Conservation (phyloP, 306 rosid species). For the Chamaecrista fasciculata region DNA sequence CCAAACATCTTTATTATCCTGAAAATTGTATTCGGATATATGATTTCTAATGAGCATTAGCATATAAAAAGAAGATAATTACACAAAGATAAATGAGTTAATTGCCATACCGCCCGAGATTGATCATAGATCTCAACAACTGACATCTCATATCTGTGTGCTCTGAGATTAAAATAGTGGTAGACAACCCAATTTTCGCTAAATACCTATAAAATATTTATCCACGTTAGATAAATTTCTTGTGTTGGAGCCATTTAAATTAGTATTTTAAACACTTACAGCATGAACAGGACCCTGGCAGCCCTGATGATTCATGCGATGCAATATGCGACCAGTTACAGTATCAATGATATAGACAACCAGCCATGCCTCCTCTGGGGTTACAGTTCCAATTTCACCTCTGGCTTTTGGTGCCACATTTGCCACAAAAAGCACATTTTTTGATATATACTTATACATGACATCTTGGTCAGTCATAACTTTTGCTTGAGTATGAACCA, state of each 20-base stretch:
- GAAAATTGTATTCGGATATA: slow-evolving; percentile 33
- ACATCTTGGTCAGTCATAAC: slow-evolving; percentile 80
- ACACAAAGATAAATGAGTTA: slow-evolving; percentile 29
- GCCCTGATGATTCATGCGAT: slow-evolving; percentile 87
- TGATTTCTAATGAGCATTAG: slow-evolving; percentile 23
- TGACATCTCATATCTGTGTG: slow-evolving; percentile 97
- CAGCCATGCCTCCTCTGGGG: slow-evolving; percentile 89
- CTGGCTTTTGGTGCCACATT: slow-evolving; percentile 87
- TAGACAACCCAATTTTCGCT: slow-evolving; percentile 99
- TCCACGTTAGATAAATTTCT: slow-evolving; percentile 24
- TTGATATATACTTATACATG: slow-evolving; percentile 83
- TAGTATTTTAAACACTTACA: slow-evolving; percentile 52
- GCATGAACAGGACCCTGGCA: slow-evolving; percentile 96
- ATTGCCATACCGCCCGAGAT: slow-evolving; percentile 83
- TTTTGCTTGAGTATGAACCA: slow-evolving; percentile 98
- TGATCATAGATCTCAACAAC: slow-evolving; percentile 95
- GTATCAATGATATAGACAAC: slow-evolving; percentile 86
- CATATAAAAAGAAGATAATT: slow-evolving; percentile 12
- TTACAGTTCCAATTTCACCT: slow-evolving; percentile 78
- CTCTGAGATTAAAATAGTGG: slow-evolving; percentile 97
- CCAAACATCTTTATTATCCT: slow-evolving; percentile 94
- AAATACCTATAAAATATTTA: slow-evolving; percentile 63
- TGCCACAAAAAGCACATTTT: slow-evolving; percentile 85
- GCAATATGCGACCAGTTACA: slow-evolving; percentile 87
- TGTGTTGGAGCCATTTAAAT: slow-evolving; percentile 21